Percentiles rank a stretch among this genome's conserved stretches.
Conservation (phyloP, 371 early-diverging fungal species). For the Saksenaea vasiformis region DNA sequence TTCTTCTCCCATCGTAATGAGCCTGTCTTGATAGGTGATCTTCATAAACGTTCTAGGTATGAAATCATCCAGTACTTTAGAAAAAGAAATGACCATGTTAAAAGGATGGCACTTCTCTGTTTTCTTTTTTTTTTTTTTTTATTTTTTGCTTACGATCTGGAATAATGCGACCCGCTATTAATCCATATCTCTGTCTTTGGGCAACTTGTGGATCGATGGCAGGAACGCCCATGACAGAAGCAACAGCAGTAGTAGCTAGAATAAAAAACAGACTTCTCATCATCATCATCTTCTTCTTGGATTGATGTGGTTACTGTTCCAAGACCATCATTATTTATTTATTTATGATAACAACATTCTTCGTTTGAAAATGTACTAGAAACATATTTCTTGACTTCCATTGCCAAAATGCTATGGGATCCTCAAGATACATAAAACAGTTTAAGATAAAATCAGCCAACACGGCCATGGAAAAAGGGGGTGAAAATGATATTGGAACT, state of each 20-base stretch:
- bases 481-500: too few species aligned
- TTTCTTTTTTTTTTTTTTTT: too few species aligned
- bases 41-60: conserved; percentile 25
- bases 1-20: conserved; percentile 22
- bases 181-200: too few species aligned
- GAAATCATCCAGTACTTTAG: conserved; percentile 21
- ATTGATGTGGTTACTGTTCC: background rate
- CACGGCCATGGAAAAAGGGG: too few species aligned
- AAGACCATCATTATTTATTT: background rate
- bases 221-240: too few species aligned
- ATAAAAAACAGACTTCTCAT: too few species aligned
- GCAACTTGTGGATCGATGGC: too few species aligned
- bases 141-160: background rate
- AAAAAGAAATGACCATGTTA: too few species aligned
- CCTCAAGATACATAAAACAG: background rate
- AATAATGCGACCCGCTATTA: background rate
- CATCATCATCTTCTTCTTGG: too few species aligned
- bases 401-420: background rate
- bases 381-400: background rate
- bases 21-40: conserved; percentile 22
- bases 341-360: background rate
- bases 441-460: too few species aligned
- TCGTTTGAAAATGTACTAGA: background rate
- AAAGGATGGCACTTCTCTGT: too few species aligned
- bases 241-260: too few species aligned